These are phyloP conservation scores for Colletotrichum sp. DNA, from an alignment of 2,329 filamentous ascomycete species.

Conservation along the genomic window DNA sequence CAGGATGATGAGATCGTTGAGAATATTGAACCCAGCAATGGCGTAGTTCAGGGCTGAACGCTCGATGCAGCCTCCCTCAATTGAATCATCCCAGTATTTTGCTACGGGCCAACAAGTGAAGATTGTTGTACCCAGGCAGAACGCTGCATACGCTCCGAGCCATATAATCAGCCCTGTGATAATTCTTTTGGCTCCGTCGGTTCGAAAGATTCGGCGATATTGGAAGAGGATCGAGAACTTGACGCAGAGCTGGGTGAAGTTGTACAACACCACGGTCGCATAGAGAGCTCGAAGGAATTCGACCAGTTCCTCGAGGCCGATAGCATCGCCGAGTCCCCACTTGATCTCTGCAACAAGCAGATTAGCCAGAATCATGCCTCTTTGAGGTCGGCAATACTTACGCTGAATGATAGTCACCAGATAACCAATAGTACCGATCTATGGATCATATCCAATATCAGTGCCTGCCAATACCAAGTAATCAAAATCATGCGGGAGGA, in stretches of 20 bases:
- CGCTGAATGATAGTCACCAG: not conserved
- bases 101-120: conserved; percentile 30
- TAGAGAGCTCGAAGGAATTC: conserved; percentile 26
- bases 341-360: conserved; percentile 21
- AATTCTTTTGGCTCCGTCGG: conserved; percentile 22
- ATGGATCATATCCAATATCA: too few species aligned
- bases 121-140: conserved; percentile 26
- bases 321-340: conserved; percentile 26
- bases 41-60: conserved; percentile 25
- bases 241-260: conserved; percentile 26
- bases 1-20: conserved; percentile 33
- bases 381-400: not conserved
- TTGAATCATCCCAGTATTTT: conserved; percentile 29
- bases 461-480: too few species aligned
- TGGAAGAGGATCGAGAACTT: conserved; percentile 33
- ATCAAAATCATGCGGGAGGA: too few species aligned
- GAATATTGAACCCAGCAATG: conserved; percentile 36
- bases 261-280: conserved; percentile 29
- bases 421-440: not conserved
- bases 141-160: conserved; percentile 24
- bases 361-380: not conserved
- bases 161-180: conserved; percentile 27
- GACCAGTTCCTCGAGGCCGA: conserved; percentile 11
- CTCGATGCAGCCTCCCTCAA: conserved; percentile 28
- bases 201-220: conserved; percentile 30